These are phyloP conservation scores for Solanum megistacrolobum DNA, from an alignment of 257 asterid species.

Conservation along the genomic window DNA sequence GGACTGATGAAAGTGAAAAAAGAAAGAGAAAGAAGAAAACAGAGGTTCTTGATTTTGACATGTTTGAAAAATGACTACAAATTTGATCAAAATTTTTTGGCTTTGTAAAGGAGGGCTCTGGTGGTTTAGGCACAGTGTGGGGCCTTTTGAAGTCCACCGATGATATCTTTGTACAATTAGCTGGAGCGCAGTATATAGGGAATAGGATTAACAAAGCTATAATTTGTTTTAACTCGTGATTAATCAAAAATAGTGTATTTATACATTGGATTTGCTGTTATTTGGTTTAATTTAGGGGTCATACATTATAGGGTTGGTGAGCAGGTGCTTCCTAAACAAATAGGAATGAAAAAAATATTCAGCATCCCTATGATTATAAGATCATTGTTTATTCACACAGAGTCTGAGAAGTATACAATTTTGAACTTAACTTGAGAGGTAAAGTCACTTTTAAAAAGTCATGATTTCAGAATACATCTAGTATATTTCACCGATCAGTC, in stretches of 20 bases:
- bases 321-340: background rate
- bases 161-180: background rate
- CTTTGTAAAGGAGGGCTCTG: background rate
- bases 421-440: accelerated
- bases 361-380: background rate
- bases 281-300: background rate
- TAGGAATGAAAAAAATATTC: background rate
- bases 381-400: background rate
- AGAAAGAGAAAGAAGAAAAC: conserved; percentile 1
- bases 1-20: conserved; percentile 6
- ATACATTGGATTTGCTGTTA: background rate
- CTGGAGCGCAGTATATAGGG: background rate
- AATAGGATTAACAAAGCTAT: background rate
- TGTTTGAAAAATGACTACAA: background rate
- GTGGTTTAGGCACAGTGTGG: background rate
- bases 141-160: background rate
- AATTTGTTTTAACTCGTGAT: background rate
- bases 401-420: too few species aligned
- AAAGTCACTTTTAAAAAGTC: too few species aligned
- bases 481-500: background rate
- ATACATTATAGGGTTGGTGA: background rate
- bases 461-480: background rate
- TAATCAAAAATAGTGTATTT: background rate
- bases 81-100: background rate
- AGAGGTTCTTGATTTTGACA: conserved; percentile 14